Base-by-base conservation (phyloP, 1,284 basidiomycete species). In the Psilocybe mexicana region DNA sequence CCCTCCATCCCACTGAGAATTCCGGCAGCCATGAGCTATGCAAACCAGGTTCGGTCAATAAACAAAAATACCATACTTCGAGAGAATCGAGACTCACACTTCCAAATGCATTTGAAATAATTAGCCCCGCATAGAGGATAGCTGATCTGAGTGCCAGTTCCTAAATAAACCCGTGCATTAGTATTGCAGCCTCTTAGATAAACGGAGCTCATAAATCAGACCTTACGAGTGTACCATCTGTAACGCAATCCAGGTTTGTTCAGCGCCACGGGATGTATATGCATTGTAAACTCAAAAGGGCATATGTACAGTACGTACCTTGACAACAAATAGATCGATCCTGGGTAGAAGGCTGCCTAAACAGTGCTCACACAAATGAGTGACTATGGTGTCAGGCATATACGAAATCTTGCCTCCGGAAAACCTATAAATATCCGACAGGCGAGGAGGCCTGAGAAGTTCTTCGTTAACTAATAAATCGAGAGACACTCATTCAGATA, bases 51-150 rank as follows among this genome's bases (percentile, higher is more conserved):
- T 58, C 25, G 52, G 35, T 33, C 30, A 33, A 33, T 33, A 6
- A 8, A 18, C 4, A 35, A 4, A 26, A n/a, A 38, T 8, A 24
- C 8, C 6, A 51, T 24, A 47, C 6, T 43, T 43, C 7, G 18
- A 18, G 18, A 18, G 18, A 18, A 18, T 18, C 18, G 10, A n/a
- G 23, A 65, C 83, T 67, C 55, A 87, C 85, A 54, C 80, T 77
- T 47, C 88, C 88, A 66, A 92, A 90, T 2, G 90, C 89, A 72
- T 90, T 91, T 0, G 86, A 87, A 43, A 90, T 77, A 26, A 91
- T 72, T 2, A 84, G 67, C 10, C 88, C 88, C 6, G 78, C 77
- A 67, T 85, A 90, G 2, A 93, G 77, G 53, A 90, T 78, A 0
- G 87, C 84, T 51, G 85, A 82, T 40, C 90, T 82, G 55, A 90